These are phyloP conservation scores for Colletotrichum cuscutae DNA, from an alignment of 2,329 filamentous ascomycete species.

Conservation along the genomic window DNA sequence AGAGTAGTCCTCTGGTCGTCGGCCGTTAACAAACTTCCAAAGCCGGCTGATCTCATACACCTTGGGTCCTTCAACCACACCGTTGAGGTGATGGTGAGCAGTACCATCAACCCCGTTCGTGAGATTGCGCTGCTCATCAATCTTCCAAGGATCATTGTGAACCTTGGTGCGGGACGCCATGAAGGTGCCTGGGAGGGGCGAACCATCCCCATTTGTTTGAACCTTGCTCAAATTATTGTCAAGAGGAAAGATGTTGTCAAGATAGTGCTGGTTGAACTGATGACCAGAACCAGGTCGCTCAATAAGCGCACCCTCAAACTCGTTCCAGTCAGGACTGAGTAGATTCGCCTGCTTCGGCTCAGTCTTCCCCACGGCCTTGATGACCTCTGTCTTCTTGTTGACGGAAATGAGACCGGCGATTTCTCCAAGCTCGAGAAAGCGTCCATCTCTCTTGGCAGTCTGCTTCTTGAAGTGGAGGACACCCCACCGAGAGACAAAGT, in stretches of 20 bases:
- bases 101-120: background rate
- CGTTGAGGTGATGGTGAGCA: constrained; percentile 1
- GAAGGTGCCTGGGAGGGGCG: constrained; percentile 2
- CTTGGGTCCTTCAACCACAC: background rate
- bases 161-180: constrained; percentile 5
- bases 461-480: constrained; percentile 69
- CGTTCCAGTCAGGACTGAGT: constrained; percentile 36
- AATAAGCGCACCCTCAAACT: constrained; percentile 65
- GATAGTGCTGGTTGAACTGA: constrained; percentile 69
- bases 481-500: constrained; percentile 81
- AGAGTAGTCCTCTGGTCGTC: background rate
- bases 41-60: constrained; percentile 30
- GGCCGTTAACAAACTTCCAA: constrained; percentile 25
- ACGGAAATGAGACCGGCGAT: background rate
- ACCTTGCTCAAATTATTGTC: background rate
- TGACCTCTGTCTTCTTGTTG: background rate
- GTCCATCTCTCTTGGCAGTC: background rate
- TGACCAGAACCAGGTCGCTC: constrained; percentile 66
- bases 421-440: background rate
- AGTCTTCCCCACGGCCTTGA: background rate
- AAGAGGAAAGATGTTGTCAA: constrained; percentile 68
- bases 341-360: constrained; percentile 3
- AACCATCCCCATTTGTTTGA: constrained; percentile 1
- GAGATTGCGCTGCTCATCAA: constrained; percentile 5
- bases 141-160: constrained; percentile 22